Evolutionary conservation across 495 filamentous ascomycete species (phyloP).

Genomic region (Penicillium ochrochloron): DNA sequence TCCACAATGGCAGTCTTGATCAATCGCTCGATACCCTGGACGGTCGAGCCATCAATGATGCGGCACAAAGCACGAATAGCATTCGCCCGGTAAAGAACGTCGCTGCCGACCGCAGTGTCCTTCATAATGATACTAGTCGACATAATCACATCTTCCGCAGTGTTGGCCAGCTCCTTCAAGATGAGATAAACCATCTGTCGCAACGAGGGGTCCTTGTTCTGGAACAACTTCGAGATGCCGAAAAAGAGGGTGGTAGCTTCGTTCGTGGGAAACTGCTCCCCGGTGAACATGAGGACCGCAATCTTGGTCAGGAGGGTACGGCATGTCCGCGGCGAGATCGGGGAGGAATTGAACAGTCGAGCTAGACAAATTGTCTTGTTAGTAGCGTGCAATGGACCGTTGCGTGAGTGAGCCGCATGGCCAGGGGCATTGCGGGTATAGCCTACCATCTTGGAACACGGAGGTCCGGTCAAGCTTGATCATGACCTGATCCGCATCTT

Average conservation of each 20-base stretch:
- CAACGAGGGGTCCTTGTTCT: slow-evolving; percentile 97
- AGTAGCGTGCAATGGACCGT: slow-evolving; percentile 24
- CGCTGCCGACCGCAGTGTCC: slow-evolving; percentile 93
- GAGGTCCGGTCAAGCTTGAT: slow-evolving; percentile 97
- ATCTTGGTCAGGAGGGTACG: slow-evolving; percentile 97
- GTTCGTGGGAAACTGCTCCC: slow-evolving; percentile 93
- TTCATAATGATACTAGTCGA: slow-evolving; percentile 99
- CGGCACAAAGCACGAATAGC: slow-evolving; percentile 94
- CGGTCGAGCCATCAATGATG: slow-evolving; percentile 97
- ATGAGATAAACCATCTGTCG: slow-evolving; percentile 99
- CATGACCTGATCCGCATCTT: slow-evolving; percentile 90
- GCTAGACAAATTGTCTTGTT: slow-evolving; percentile 57
- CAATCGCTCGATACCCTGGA: slow-evolving; percentile 95
- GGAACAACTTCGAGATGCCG: slow-evolving; percentile 98
- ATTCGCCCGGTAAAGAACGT: slow-evolving; percentile 94
- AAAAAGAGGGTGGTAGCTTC: slow-evolving; percentile 99
- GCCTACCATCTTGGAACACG: slow-evolving; percentile 97
- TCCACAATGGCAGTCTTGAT: slow-evolving; percentile 99
- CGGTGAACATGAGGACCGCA: slow-evolving; percentile 92
- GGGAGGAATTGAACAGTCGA: slow-evolving; percentile 95
- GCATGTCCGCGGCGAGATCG: slow-evolving; percentile 92
- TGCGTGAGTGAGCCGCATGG: slow-evolving; percentile 25
- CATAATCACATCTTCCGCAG: slow-evolving; percentile 99
- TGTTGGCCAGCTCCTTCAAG: slow-evolving; percentile 93
- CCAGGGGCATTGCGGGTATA: slow-evolving; percentile 28